Evolutionary conservation across 139 green algal genomes (phyloP), one percentile per base, ranked within the genome.

Genomic region (Deuterostichococcus epilithicus): DNA sequence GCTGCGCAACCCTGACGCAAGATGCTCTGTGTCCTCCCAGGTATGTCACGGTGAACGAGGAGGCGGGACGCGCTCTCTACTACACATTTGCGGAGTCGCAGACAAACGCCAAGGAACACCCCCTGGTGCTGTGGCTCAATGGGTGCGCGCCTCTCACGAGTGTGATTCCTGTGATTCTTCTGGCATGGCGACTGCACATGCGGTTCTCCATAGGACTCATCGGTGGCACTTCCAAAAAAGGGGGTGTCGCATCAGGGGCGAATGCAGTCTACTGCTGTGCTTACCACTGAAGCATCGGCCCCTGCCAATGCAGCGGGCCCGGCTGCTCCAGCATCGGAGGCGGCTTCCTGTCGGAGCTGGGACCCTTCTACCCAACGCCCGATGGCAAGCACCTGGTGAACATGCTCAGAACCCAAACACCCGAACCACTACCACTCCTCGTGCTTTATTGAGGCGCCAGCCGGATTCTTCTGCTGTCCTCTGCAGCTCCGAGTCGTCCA

Each of bases 261-360:
- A 70, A 70, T 70, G 63, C 28, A 13, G 20, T n/a, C n/a, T 34
- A 22, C n/a, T n/a, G n/a, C 63, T 37, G 63, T 23, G 63, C 63
- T 22, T 70, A 23, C n/a, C 22, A 34, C 22, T 34, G 22, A 33
- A 34, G 25, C 13, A 70, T 15, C 59, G 2, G 28, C n/a, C 68
- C 23, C 25, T 65, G 1, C 33, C 44, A 42, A 10, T 74, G 44
- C 86, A 93, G 89, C 0, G 93, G 93, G 23, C 92, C 92, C 5
- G 92, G 92, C 58, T 97, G 92, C 84, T 94, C 88, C 26, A 92
- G 83, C 33, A 30, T 97, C 0, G 92, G 89, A 0, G 92, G 91
- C 15, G 93, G 92, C 37, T 94, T 96, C 76, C 79, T 97, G 80
- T 85, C 71, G 0, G 93, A 97, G 86, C 78, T 96, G 37, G 93